These are phyloP conservation scores for Monilinia fructigena DNA, from an alignment of 2,329 filamentous ascomycete genomes.

Conservation along the genomic window DNA sequence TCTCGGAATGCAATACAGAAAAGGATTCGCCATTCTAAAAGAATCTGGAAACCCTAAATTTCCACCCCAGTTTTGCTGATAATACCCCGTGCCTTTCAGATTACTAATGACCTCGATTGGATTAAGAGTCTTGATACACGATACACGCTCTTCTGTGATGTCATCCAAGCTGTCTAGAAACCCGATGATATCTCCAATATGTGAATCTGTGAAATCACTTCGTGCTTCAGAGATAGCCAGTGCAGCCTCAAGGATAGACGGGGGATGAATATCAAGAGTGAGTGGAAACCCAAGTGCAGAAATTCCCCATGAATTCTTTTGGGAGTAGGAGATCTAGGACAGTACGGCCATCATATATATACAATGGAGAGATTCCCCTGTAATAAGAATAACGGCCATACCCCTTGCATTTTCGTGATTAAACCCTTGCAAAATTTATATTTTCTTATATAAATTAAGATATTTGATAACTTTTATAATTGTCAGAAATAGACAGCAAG, in stretches of 20 bases:
- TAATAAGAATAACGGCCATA: background rate
- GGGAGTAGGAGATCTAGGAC: constrained; percentile 12
- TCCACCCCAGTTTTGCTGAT: constrained; percentile 15
- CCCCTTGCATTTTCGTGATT: too few species aligned
- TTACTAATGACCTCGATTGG: constrained; percentile 16
- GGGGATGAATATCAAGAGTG: constrained; percentile 17
- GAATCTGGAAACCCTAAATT: constrained; percentile 1
- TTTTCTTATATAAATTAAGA: too few species aligned
- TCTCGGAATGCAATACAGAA: constrained; percentile 10
- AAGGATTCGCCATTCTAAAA: constrained; percentile 4
- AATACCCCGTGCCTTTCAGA: constrained; percentile 12
- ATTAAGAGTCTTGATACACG: constrained; percentile 9
- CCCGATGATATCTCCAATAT: constrained; percentile 6
- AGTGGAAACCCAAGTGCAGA: constrained; percentile 1
- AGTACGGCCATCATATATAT: background rate
- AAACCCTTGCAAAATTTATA: too few species aligned
- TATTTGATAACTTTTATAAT: too few species aligned
- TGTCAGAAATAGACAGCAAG: too few species aligned
- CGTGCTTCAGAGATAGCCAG: constrained; percentile 13
- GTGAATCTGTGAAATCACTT: constrained; percentile 6
- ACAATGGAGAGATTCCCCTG: constrained; percentile 9
- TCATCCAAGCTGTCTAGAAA: constrained; percentile 2
- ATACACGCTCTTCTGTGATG: constrained; percentile 14
- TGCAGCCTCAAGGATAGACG: constrained; percentile 1
- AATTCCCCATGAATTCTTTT: constrained; percentile 8